Evolutionary conservation across 495 filamentous ascomycete genomes (phyloP), one percentile per base, ranked within the genome.

Genomic region (Sphaerosporella brunnea): DNA sequence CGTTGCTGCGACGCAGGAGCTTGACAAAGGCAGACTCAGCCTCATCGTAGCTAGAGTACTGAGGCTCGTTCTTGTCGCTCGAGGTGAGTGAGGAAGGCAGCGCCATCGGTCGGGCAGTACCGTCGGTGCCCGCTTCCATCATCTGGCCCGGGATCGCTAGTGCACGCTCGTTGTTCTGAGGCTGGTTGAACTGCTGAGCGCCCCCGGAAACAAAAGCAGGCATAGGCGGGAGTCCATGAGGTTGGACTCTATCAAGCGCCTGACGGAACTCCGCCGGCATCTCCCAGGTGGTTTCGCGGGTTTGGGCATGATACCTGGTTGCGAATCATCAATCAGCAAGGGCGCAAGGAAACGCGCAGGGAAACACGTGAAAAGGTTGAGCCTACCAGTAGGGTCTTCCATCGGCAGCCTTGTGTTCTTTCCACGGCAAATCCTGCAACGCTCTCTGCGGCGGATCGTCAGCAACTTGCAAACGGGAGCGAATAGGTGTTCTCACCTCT

Each of bases 11-110:
- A 47, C 81, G 82, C 28, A 99, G 71, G 50, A 96, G 73, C 60
- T 94, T 95, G 53, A 82, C 75, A 57, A 95, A 99, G 2, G 92
- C 90, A 21, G 78, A 80, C 60, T 95, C 92, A 4, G 87, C 92
- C 65, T 96, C 87, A 61, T 96, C 88, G 39, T 77, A 70, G 1
- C 80, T 82, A 19, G 74, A 69, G 58, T 90, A 99, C 52, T 88
- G 81, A 13, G 86, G 84, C 34, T 93, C 84, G 57, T 73, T 74
- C 56, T 69, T 76, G 39, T 61, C 58, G 35, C 51, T 56, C 43
- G 51, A 47, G 8, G 43, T 20, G 42, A 60, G 47, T 35, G 50
- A 49, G 20, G 52, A 49, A 25, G 56, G 53, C 38, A 61, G 44
- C 19, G 50, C 35, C 50, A 60, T 60, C 24, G 57, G 51, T 37